These are phyloP conservation scores for Fusarium domesticum DNA, from an alignment of 2,329 filamentous ascomycete genomes.

Conservation along the genomic window DNA sequence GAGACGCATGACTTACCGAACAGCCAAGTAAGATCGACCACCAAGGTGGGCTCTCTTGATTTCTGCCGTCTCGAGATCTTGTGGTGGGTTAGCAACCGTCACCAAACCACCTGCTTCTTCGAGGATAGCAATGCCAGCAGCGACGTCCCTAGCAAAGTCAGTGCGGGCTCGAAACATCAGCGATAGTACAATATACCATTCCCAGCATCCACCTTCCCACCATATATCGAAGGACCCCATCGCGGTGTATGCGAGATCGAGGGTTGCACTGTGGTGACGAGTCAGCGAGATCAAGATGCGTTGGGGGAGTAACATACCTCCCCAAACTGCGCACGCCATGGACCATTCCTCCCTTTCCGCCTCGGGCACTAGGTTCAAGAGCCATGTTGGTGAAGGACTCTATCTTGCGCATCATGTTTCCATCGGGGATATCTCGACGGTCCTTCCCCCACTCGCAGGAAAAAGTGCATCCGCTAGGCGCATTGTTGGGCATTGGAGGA, in stretches of 20 bases:
- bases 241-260: conserved; percentile 72
- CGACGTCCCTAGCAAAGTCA: conserved; percentile 59
- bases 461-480: conserved; percentile 68
- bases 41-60: conserved; percentile 63
- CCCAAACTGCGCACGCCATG: conserved; percentile 72
- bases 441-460: conserved; percentile 81
- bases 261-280: conserved; percentile 57
- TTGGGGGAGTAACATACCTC: conserved; percentile 33
- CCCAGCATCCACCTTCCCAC: conserved; percentile 82
- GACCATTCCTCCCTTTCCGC: conserved; percentile 73
- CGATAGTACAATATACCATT: conserved; percentile 53
- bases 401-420: conserved; percentile 69
- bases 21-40: conserved; percentile 67
- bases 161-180: background rate
- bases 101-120: conserved; percentile 71
- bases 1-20: conserved; percentile 46
- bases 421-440: conserved; percentile 60
- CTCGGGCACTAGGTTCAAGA: conserved; percentile 58
- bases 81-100: conserved; percentile 70
- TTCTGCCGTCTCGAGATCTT: conserved; percentile 50
- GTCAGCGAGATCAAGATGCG: conserved; percentile 1
- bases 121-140: conserved; percentile 70
- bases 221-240: conserved; percentile 76
- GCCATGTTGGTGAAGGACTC: conserved; percentile 76
- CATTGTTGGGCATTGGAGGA: conserved; percentile 59